Base-by-base conservation (phyloP, 352 stramenopile species). In the Pythium aphanidermatum region DNA sequence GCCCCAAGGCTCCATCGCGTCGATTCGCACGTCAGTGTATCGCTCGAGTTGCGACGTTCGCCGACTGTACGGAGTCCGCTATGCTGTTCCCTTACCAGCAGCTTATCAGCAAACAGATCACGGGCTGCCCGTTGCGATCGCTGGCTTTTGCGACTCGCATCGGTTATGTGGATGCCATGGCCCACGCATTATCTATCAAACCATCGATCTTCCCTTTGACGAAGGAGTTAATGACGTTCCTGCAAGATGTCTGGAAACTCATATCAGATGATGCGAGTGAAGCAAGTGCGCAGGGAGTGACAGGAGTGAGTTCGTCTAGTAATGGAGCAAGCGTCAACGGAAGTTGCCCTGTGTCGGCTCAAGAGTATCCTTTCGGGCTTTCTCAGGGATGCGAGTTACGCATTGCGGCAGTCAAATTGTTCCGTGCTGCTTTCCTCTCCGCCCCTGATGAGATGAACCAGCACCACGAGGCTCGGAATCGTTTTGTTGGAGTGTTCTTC, bases 401-500 rank as follows among this genome's bases (percentile, higher is more conserved):
- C 2, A 91, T 96, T 32, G 85, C 84, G 5, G 82, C 86, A 2
- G 84, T 92, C n/a, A 85, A 86, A 36, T 60, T 96, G 24, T 74
- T 95, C 30, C 84, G 83, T 26, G 85, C 85, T 13, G 83, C 86
- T 0, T 93, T 96, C 65, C 42, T 94, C 31, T 70, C 84, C 19
- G 76, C 78, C 9, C 77, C 81, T 0, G 74, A 92, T 20, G 79
- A 93, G 28, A 66, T 96, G 23, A 92, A 92, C 45, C 68, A 88
- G 50, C 67, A 92, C 51, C 81, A 91, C 25, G 84, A 93, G 41
- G 73, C 83, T 29, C 65, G 84, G 14, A 91, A 92, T 60, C 79
- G 80, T 8, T 92, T 93, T 52, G 82, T 92, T 19, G 79, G 81
- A 19, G 75, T 92, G 10, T 92, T 92, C 81, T 98, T 93, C 61